These are phyloP conservation scores for Ganoderma meredithae DNA, from an alignment of 1,284 basidiomycete genomes.

Conservation along the genomic window DNA sequence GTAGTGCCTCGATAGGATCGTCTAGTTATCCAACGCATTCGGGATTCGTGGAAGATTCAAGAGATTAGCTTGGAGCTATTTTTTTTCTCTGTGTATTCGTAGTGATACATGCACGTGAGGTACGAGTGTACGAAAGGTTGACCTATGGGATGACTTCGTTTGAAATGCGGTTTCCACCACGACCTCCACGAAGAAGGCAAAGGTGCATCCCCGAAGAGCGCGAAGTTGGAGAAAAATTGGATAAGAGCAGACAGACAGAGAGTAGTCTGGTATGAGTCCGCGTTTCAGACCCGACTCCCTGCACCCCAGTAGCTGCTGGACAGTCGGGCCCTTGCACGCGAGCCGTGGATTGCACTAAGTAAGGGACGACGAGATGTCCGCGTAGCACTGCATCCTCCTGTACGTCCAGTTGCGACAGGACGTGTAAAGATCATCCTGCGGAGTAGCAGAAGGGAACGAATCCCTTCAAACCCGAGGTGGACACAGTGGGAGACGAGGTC, in stretches of 20 bases:
- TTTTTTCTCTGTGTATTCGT: too few relatives aligned
- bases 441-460: background rate
- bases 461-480: background rate
- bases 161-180: background rate
- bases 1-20: background rate
- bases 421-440: background rate
- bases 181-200: background rate
- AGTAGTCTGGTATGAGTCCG: slow-evolving; percentile 1
- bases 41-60: too few relatives aligned
- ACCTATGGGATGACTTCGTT: background rate
- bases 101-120: too few relatives aligned
- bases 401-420: background rate
- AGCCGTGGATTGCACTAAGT: background rate
- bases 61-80: too few relatives aligned
- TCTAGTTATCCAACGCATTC: too few relatives aligned
- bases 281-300: background rate
- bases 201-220: slow-evolving; percentile 8
- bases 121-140: too few relatives aligned
- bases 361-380: background rate
- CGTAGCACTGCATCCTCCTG: background rate
- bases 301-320: background rate
- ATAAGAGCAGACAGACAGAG: background rate
- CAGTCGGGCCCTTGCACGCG: background rate
- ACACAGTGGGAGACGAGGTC: too few relatives aligned
- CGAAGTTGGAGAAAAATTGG: slow-evolving; percentile 1